phyloP scores from a whole-genome alignment of 345 rosid genomes.

The Aurinia saxatilis region DNA sequence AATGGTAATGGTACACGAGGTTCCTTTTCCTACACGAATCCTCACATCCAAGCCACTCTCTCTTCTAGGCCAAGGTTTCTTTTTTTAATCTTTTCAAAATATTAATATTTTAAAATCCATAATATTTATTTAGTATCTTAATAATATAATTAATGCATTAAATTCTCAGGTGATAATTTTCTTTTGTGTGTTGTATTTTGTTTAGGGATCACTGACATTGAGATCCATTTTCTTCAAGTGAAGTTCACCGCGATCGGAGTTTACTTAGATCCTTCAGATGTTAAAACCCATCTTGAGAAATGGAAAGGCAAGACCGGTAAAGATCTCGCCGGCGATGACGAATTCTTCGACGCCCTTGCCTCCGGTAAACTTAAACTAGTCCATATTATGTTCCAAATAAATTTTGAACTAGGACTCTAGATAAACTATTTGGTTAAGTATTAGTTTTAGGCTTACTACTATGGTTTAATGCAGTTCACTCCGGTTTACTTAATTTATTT shows the following conservation, averaged over 20 bases:
- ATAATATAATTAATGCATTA: not conserved
- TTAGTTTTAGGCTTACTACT: not conserved
- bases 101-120: too few species aligned
- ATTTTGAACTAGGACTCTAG: too few species aligned
- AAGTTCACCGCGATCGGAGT: conserved; percentile 95
- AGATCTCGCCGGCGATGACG: conserved; percentile 57
- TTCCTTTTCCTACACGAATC: conserved; percentile 61
- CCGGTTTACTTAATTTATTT: not conserved
- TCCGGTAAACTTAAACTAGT: conserved; percentile 37
- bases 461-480: not conserved
- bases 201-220: conserved; percentile 80
- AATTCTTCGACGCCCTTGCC: conserved; percentile 68
- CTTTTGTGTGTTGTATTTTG: not conserved
- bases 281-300: conserved; percentile 40
- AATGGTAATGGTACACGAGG: conserved; percentile 59
- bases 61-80: conserved; percentile 62
- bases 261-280: conserved; percentile 66
- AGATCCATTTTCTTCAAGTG: conserved; percentile 87
- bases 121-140: too few species aligned
- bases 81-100: not conserved
- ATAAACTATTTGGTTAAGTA: too few species aligned
- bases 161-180: not conserved
- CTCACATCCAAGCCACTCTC: conserved; percentile 52
- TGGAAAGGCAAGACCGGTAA: conserved; percentile 79
- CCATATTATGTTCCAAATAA: not conserved